phyloP scores from a whole-genome alignment of 768 basidiomycete genomes.

The Panaeolus papilionaceus region DNA sequence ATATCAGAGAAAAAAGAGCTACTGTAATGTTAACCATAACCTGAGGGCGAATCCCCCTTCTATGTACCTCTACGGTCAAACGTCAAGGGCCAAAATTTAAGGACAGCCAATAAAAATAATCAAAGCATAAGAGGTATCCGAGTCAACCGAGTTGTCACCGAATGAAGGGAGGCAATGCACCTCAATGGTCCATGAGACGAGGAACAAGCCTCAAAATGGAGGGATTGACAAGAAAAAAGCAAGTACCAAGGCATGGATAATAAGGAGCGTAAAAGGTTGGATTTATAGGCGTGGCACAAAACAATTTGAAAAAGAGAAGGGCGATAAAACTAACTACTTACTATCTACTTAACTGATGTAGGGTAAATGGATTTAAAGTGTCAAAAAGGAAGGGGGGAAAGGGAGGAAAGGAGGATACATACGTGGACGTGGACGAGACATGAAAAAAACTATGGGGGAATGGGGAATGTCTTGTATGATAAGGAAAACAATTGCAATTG shows the following conservation, averaged over 20 bases:
- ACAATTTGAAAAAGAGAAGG: not conserved
- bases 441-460: not conserved
- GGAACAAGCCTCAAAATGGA: too few species aligned
- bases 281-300: slow-evolving; percentile 4
- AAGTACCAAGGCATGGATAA: slow-evolving; percentile 18
- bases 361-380: slow-evolving; percentile 4
- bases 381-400: not conserved
- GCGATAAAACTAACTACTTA: slow-evolving; percentile 1
- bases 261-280: slow-evolving; percentile 20
- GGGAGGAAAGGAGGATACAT: slow-evolving; percentile 2
- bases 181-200: not conserved
- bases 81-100: not conserved
- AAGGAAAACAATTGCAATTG: not conserved
- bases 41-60: not conserved
- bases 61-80: slow-evolving; percentile 6
- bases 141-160: not conserved
- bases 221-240: not conserved
- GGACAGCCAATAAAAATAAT: not conserved
- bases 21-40: not conserved
- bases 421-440: not conserved
- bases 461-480: slow-evolving; percentile 2
- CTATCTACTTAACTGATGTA: slow-evolving; percentile 5
- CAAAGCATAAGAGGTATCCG: slow-evolving; percentile 1
- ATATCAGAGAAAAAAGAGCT: not conserved
- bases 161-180: not conserved